Percentiles rank a stretch among this genome's conserved stretches.
Evolutionary conservation across 345 rosid species (phyloP).

Genomic region (Orychophragmus violaceus): DNA sequence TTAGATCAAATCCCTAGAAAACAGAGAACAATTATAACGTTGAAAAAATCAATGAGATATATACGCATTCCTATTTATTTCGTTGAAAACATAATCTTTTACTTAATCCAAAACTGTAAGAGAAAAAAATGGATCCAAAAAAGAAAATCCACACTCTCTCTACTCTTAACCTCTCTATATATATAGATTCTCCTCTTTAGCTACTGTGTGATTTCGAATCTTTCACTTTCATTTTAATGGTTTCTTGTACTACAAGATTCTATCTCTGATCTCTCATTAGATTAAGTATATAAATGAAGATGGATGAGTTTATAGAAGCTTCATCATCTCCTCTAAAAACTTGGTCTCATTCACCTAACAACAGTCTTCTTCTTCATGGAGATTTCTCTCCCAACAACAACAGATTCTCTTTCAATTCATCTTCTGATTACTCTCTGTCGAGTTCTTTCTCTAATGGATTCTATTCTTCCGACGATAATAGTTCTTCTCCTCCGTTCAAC

Average conservation of each 20-base stretch:
- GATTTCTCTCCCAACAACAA: conserved; percentile 24
- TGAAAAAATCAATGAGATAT: not conserved
- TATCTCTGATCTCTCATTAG: too few species aligned
- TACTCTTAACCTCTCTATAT: too few species aligned
- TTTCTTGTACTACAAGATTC: too few species aligned
- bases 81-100: not conserved
- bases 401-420: conserved; percentile 33
- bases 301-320: conserved; percentile 17
- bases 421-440: conserved; percentile 34
- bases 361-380: not conserved
- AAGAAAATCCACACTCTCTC: too few species aligned
- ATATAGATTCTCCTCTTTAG: too few species aligned
- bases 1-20: not conserved
- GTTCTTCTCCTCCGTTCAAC: conserved; percentile 32
- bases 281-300: conserved; percentile 15
- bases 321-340: conserved; percentile 1
- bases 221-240: not conserved
- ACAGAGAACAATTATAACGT: not conserved
- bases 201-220: not conserved
- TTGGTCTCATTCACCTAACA: conserved; percentile 9
- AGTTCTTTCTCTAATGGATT: conserved; percentile 38
- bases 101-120: too few species aligned
- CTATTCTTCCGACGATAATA: conserved; percentile 31
- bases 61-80: not conserved
- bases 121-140: too few species aligned